Base-by-base conservation (phyloP, 1,284 basidiomycete species). In the Limonomyces culmigenus region DNA sequence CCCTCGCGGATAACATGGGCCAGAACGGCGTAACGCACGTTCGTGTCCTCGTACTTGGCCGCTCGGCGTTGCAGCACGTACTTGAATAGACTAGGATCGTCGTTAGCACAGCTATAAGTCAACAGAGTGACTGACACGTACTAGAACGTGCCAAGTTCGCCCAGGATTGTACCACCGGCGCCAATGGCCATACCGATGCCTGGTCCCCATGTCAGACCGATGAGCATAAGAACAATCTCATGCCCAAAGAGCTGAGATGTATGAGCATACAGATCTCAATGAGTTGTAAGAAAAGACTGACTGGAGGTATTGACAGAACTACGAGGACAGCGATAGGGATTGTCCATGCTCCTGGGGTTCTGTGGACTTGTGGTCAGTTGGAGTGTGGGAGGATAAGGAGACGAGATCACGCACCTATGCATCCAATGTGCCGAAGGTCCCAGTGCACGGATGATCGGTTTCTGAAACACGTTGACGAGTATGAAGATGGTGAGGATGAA, bases 1-100 rank as follows among this genome's bases (percentile, higher is more conserved):
- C 77, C 76, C 14, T 77, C 69, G 5, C 73, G 57, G 15, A 78
- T 65, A 32, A 75, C 60, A 45, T 63, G 64, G 12, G 73, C 69
- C 35, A 80, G 60, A 50, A 67, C 67, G 13, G 64, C 74, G 46
- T 78, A 79, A 33, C 60, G 60, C 32, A 75, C 52, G 39, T 63
- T 70, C 30, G 62, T 65, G 45, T 59, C 53, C 51, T 80, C 75
- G 38, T 67, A 54, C 42, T 67, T 71, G 20, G 63, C 65, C 25
- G 25, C 25, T 8, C 60, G 61, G 2, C 54, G 50, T 3, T 55
- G 45, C 41, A 62, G 58, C 41, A 60, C 49, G 38, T 63, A 63
- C 42, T 57, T 60, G 55, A 70, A 69, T 0, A 59, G 63, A 39
- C 62, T 58, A 30, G 19, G n/a, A n/a, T n/a, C n/a, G n/a, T n/a